Evolutionary conservation across 306 rosid species (phyloP).

Genomic region (Ormosia semicastrata): DNA sequence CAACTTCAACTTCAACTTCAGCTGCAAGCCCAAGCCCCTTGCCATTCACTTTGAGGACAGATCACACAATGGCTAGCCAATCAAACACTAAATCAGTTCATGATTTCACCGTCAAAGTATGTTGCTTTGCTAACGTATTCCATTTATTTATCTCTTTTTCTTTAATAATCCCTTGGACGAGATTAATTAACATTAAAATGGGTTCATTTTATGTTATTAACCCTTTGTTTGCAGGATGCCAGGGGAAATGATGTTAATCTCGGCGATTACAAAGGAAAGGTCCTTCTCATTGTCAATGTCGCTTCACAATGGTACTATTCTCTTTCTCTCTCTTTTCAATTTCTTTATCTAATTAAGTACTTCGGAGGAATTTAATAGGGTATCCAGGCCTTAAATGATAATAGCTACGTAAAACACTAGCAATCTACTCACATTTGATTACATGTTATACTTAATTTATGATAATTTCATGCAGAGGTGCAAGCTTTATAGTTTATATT

Average conservation of each 20-base stretch:
- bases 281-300: conserved; percentile 70
- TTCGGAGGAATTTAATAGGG: too few species aligned
- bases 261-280: conserved; percentile 64
- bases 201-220: neutral
- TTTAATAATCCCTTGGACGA: neutral
- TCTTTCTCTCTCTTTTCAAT: neutral
- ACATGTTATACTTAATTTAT: too few species aligned
- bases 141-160: neutral
- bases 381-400: neutral
- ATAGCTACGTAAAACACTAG: too few species aligned
- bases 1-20: neutral
- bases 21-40: neutral
- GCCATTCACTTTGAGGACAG: neutral
- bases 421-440: neutral
- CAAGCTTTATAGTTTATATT: neutral
- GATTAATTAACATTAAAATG: neutral
- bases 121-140: neutral
- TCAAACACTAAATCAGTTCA: conserved; percentile 38
- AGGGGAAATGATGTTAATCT: conserved; percentile 71
- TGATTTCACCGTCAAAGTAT: conserved; percentile 57
- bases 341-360: neutral
- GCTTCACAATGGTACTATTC: conserved; percentile 68
- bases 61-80: conserved; percentile 55
- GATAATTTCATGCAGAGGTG: too few species aligned
- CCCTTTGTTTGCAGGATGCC: conserved; percentile 51